Conservation (phyloP, 306 rosid genomes). For the barrel medic (Medicago truncatula) region DNA sequence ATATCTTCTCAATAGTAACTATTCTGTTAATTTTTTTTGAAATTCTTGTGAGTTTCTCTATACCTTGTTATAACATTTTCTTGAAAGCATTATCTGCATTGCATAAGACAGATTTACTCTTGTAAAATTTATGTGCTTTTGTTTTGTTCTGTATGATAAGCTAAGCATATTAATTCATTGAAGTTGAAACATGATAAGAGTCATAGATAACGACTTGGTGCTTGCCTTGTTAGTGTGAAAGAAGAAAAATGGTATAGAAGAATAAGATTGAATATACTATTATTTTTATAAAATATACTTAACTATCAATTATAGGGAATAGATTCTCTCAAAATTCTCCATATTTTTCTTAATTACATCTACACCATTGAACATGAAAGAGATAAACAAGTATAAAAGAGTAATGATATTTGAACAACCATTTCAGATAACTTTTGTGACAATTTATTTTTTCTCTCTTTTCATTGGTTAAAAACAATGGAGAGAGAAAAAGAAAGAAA, state of each 20-base stretch:
- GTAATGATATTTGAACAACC: too few relatives aligned
- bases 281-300: too few relatives aligned
- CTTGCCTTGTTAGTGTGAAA: not conserved
- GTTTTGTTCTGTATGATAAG: slow-evolving; percentile 7
- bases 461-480: too few relatives aligned
- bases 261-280: not conserved
- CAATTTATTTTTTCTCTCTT: too few relatives aligned
- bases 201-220: not conserved
- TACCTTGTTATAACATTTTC: not conserved
- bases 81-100: not conserved
- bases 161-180: not conserved
- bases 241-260: not conserved
- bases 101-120: not conserved
- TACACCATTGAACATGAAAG: too few relatives aligned
- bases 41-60: slow-evolving; percentile 1
- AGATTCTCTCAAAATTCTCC: too few relatives aligned
- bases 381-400: too few relatives aligned
- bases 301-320: too few relatives aligned
- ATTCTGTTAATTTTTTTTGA: not conserved
- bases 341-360: too few relatives aligned
- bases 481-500: too few relatives aligned
- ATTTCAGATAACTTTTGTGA: too few relatives aligned
- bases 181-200: not conserved
- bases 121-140: slow-evolving; percentile 1
- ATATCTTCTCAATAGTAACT: not conserved